phyloP scores from a whole-genome alignment of 108 stramenopile genomes.

The Skeletonema grethae region DNA sequence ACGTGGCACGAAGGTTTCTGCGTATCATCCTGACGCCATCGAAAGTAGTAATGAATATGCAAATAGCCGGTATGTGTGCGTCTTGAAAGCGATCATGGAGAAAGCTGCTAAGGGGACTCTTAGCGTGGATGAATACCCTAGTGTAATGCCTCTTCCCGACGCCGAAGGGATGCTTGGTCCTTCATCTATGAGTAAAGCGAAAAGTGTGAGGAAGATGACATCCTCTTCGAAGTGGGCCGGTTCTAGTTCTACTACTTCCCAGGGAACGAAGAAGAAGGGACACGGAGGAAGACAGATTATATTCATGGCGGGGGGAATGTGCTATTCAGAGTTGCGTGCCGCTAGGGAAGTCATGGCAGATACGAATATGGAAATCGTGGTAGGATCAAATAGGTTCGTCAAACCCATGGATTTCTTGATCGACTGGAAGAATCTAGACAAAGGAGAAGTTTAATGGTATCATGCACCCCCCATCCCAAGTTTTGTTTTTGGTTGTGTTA shows the following conservation, averaged over 20 bases:
- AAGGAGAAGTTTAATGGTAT: not conserved
- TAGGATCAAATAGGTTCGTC: slow-evolving; percentile 76
- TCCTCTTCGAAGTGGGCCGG: slow-evolving; percentile 64
- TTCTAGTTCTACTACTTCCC: slow-evolving; percentile 3
- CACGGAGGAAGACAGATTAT: slow-evolving; percentile 81
- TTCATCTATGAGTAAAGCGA: slow-evolving; percentile 24
- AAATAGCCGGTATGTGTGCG: slow-evolving; percentile 79
- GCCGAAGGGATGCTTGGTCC: slow-evolving; percentile 30
- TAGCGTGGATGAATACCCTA: slow-evolving; percentile 86
- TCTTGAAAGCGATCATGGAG: slow-evolving; percentile 73
- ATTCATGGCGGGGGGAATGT: slow-evolving; percentile 89
- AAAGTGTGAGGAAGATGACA: slow-evolving; percentile 52
- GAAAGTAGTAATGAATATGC: slow-evolving; percentile 82
- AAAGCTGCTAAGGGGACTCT: slow-evolving; percentile 64
- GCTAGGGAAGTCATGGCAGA: slow-evolving; percentile 80
- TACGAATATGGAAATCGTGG: slow-evolving; percentile 78
- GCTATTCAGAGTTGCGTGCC: slow-evolving; percentile 83
- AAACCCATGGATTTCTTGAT: slow-evolving; percentile 68
- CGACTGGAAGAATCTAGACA: slow-evolving; percentile 44
- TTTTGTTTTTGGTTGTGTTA: not conserved
- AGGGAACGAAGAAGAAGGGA: slow-evolving; percentile 35
- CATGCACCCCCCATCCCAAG: not conserved
- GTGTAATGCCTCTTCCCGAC: slow-evolving; percentile 86
- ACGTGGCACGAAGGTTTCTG: slow-evolving; percentile 20
- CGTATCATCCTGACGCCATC: slow-evolving; percentile 7